Conservation (phyloP, 2,329 filamentous ascomycete genomes). For the Cladobotryum mycophilum region DNA sequence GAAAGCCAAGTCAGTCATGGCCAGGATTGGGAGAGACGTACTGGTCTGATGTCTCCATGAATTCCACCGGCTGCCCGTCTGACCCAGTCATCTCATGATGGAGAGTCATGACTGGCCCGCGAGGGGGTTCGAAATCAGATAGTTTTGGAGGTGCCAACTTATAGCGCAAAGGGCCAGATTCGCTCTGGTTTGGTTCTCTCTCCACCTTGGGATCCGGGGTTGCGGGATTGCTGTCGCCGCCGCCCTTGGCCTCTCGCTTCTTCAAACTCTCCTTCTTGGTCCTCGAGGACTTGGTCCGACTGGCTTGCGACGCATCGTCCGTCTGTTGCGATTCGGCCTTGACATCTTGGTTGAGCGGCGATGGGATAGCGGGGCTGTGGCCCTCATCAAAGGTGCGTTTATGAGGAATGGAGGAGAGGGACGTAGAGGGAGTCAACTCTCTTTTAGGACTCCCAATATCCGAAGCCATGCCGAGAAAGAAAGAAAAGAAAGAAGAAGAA, state of each 20-base stretch:
- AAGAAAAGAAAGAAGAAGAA: conserved; percentile 1
- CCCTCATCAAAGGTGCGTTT: conserved; percentile 63
- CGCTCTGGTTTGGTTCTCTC: conserved; percentile 34
- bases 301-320: conserved; percentile 39
- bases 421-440: conserved; percentile 34
- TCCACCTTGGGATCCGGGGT: conserved; percentile 50
- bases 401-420: conserved; percentile 49
- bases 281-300: conserved; percentile 35
- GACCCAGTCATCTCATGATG: conserved; percentile 48
- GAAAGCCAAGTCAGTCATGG: not conserved
- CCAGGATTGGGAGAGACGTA: conserved; percentile 21
- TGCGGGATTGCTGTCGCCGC: conserved; percentile 44
- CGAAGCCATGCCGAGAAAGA: conserved; percentile 26
- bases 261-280: conserved; percentile 62
- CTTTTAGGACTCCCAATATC: conserved; percentile 33
- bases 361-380: conserved; percentile 64
- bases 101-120: conserved; percentile 50
- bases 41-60: conserved; percentile 60
- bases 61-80: conserved; percentile 47
- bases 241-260: conserved; percentile 59
- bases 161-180: conserved; percentile 52
- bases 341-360: conserved; percentile 65
- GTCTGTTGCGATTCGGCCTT: conserved; percentile 34
- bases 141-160: conserved; percentile 58
- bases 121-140: conserved; percentile 54